A percentile compares a stretch with the other conserved stretches of the same genome.
Conservation (phyloP, 163 green algal genomes). For the Scenedesmus sp. region DNA sequence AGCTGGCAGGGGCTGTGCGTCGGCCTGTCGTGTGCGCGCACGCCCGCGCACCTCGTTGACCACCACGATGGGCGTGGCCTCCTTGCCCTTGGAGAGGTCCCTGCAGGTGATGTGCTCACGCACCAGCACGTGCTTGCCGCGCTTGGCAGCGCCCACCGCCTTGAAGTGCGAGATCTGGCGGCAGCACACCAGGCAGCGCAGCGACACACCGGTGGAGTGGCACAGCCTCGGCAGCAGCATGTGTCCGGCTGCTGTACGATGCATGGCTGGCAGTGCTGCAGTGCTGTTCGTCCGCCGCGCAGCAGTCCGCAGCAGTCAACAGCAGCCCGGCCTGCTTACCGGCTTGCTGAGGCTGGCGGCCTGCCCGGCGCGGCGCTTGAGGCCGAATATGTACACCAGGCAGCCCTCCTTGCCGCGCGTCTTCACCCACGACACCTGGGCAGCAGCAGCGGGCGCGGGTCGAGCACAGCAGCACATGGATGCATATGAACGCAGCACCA, state of each 20-base stretch:
- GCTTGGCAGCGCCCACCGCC: constrained; percentile 34
- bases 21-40: no score
- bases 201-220: background rate
- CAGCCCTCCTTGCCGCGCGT: constrained; percentile 50
- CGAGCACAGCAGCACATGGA: background rate
- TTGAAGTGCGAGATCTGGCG: constrained; percentile 47
- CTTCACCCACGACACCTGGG: constrained; percentile 41
- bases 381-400: constrained; percentile 61
- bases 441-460: no score
- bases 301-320: background rate
- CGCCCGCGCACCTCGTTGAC: constrained; percentile 56
- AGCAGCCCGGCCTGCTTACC: background rate
- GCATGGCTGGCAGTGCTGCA: background rate
- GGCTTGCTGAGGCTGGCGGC: constrained; percentile 48
- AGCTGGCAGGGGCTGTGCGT: no score
- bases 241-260: background rate
- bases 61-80: constrained; percentile 54
- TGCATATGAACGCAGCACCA: background rate
- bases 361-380: constrained; percentile 61
- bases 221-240: background rate
- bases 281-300: background rate
- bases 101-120: constrained; percentile 63
- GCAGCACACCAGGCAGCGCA: background rate
- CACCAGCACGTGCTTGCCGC: background rate
- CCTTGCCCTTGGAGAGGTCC: constrained; percentile 63